Evolutionary conservation across 31 red algal genomes (phyloP).

Genomic region (Bonnemaisonia californica): DNA sequence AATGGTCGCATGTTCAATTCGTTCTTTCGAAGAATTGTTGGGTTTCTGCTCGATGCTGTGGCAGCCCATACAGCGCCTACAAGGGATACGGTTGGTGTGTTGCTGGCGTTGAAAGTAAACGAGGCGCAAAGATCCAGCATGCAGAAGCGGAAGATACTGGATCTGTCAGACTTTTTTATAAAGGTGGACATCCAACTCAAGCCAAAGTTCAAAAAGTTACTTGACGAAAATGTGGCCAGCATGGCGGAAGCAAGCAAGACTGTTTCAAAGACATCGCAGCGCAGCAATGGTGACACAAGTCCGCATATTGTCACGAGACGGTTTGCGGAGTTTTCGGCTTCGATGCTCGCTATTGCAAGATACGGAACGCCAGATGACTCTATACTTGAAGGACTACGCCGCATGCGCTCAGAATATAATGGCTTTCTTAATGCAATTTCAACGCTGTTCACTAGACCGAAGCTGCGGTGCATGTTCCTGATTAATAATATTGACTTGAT

Average conservation of each 20-base stretch:
- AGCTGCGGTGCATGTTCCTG: constrained; percentile 79
- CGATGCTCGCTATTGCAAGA: constrained; percentile 63
- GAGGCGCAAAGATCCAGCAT: constrained; percentile 72
- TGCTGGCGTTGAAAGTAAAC: constrained; percentile 76
- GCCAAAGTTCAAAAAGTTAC: constrained; percentile 79
- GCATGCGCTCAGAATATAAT: constrained; percentile 66
- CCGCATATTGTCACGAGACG: constrained; percentile 81
- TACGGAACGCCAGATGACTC: constrained; percentile 75
- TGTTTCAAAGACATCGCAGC: constrained; percentile 13
- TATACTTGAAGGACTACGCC: constrained; percentile 65
- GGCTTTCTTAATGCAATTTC: constrained; percentile 82
- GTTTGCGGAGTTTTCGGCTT: constrained; percentile 81
- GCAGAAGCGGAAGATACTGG: constrained; percentile 66
- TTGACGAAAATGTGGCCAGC: constrained; percentile 75
- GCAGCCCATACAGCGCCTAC: constrained; percentile 64
- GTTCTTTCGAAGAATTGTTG: constrained; percentile 67
- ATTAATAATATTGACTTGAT: constrained; percentile 91
- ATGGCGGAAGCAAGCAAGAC: constrained; percentile 44
- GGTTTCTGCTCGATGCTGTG: constrained; percentile 70
- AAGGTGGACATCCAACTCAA: constrained; percentile 79
- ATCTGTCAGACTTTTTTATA: constrained; percentile 83
- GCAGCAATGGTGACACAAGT: constrained; percentile 56
- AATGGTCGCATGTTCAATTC: constrained; percentile 59
- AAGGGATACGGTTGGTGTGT: constrained; percentile 77
- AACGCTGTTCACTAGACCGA: constrained; percentile 66